A percentile compares a stretch with the other conserved stretches of the same genome.
Conservation (phyloP, 768 basidiomycete genomes). For the Rhodotorula sphaerocarpa region DNA sequence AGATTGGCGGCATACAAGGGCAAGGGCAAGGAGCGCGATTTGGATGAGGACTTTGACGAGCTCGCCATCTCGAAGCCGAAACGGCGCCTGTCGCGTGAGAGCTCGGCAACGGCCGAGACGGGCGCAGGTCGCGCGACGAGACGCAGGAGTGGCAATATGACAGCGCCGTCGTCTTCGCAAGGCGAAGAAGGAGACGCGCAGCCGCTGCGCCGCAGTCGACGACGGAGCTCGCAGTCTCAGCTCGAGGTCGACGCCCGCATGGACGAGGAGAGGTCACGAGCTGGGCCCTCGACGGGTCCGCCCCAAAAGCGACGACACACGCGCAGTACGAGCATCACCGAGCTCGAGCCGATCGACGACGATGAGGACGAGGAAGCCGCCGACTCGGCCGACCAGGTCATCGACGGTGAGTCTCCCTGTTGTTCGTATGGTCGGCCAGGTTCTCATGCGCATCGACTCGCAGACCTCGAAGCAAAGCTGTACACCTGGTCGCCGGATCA, state of each 20-base stretch:
- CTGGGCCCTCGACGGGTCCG: too few relatives aligned
- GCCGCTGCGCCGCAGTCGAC: background rate
- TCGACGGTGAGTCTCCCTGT: background rate
- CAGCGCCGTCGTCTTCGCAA: too few relatives aligned
- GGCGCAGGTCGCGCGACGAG: background rate
- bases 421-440: too few relatives aligned
- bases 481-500: constrained; percentile 5
- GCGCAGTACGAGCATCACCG: too few relatives aligned
- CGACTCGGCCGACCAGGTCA: background rate
- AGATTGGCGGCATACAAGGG: background rate
- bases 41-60: background rate
- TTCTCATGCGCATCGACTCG: too few relatives aligned
- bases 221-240: too few relatives aligned
- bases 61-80: background rate
- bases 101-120: background rate
- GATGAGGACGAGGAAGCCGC: too few relatives aligned
- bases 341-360: too few relatives aligned
- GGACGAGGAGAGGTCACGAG: too few relatives aligned
- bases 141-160: constrained; percentile 3
- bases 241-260: background rate
- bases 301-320: too few relatives aligned
- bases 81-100: background rate
- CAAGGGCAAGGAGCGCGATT: constrained; percentile 15
- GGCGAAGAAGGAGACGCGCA: background rate
- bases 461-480: constrained; percentile 3